These are phyloP conservation scores for Chlorella variabilis DNA, from an alignment of 163 green algal species.

Conservation along the genomic window DNA sequence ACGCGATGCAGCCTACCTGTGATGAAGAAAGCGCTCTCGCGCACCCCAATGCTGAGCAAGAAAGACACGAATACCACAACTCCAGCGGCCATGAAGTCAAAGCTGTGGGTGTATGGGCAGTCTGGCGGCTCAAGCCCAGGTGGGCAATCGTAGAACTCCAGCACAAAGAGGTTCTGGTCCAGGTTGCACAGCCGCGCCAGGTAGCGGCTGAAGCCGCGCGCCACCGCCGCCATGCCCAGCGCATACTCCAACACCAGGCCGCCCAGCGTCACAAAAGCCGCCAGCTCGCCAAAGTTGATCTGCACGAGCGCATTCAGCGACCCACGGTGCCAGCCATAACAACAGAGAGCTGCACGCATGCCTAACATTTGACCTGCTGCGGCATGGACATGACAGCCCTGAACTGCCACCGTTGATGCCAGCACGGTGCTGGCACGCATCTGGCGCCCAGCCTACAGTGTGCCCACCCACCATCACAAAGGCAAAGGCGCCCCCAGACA, in stretches of 20 bases:
- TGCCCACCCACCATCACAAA: constrained; percentile 35
- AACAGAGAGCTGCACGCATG: too few species aligned
- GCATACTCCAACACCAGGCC: constrained; percentile 47
- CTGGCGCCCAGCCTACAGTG: background rate
- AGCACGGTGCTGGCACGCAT: background rate
- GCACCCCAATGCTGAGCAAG: constrained; percentile 33
- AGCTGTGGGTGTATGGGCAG: background rate
- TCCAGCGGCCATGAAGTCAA: constrained; percentile 42
- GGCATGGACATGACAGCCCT: too few species aligned
- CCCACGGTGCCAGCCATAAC: too few species aligned
- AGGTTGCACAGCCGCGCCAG: constrained; percentile 38
- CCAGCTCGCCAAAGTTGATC: constrained; percentile 46
- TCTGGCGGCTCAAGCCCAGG: background rate
- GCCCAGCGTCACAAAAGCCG: constrained; percentile 38
- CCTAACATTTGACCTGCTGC: too few species aligned
- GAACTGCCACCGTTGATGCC: too few species aligned
- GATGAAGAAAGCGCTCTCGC: constrained; percentile 25
- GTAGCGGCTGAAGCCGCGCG: constrained; percentile 38
- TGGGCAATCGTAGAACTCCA: constrained; percentile 22
- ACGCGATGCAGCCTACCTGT: background rate
- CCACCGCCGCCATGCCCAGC: constrained; percentile 43
- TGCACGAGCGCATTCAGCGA: too few species aligned
- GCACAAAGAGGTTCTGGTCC: constrained; percentile 15
- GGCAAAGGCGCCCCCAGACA: constrained; percentile 47
- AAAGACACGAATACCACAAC: constrained; percentile 24